Conservation (phyloP, 148 eudicot genomes). For the Fagopyrum tataricum region DNA sequence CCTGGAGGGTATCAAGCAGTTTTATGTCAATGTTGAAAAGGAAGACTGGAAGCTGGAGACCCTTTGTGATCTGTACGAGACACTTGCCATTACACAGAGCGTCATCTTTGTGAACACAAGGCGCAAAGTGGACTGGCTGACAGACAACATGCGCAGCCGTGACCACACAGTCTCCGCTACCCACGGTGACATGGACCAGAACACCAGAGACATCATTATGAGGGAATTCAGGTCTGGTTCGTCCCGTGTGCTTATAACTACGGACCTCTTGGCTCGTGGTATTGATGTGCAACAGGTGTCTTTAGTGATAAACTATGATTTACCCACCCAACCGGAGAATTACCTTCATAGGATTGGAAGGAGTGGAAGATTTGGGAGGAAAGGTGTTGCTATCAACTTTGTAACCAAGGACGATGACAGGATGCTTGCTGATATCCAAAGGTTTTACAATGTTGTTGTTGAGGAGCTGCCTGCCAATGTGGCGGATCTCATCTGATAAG, state of each 20-base stretch:
- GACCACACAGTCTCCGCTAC: slow-evolving; percentile 54
- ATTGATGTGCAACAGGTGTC: slow-evolving; percentile 49
- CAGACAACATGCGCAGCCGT: slow-evolving; percentile 38
- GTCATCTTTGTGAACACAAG: slow-evolving; percentile 51
- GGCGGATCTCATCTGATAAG: slow-evolving; percentile 35
- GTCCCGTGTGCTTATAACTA: slow-evolving; percentile 42
- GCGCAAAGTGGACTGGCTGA: slow-evolving; percentile 49
- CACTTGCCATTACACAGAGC: slow-evolving; percentile 46
- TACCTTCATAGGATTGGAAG: slow-evolving; percentile 43
- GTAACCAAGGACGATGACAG: slow-evolving; percentile 36
- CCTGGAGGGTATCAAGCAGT: slow-evolving; percentile 47
- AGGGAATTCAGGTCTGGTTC: slow-evolving; percentile 42
- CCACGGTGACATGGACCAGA: slow-evolving; percentile 50
- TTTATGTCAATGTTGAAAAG: slow-evolving; percentile 40
- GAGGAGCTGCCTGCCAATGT: slow-evolving; percentile 44
- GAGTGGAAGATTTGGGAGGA: slow-evolving; percentile 45
- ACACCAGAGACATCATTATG: slow-evolving; percentile 41
- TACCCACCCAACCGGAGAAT: slow-evolving; percentile 45
- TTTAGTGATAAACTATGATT: slow-evolving; percentile 43
- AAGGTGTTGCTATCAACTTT: slow-evolving; percentile 47
- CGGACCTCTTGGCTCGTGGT: slow-evolving; percentile 44
- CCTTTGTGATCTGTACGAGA: slow-evolving; percentile 43
- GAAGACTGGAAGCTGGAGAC: slow-evolving; percentile 54
- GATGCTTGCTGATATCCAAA: slow-evolving; percentile 44
- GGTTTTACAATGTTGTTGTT: slow-evolving; percentile 35